Conservation (phyloP, 306 rosid genomes). For the Ochetophila trinervis region DNA sequence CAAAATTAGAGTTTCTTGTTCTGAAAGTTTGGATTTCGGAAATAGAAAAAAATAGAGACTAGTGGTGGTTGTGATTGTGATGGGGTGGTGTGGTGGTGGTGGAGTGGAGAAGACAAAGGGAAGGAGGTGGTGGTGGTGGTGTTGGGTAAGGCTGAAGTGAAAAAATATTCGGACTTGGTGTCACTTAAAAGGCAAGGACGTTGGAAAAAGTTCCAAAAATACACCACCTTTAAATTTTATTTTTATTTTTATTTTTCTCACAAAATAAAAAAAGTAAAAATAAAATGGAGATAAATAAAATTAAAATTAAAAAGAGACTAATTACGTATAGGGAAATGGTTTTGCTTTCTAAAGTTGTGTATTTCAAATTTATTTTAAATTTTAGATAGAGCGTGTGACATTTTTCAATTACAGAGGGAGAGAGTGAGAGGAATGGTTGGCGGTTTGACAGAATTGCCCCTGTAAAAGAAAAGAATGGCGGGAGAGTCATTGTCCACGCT, state of each 20-base stretch:
- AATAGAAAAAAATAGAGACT: neutral
- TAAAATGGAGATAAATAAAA: neutral
- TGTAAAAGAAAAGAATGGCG: slow-evolving; percentile 12
- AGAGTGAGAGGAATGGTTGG: neutral
- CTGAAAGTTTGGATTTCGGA: slow-evolving; percentile 10
- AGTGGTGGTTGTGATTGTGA: slow-evolving; percentile 30
- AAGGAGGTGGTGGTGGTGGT: slow-evolving; percentile 25
- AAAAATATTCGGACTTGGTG: slow-evolving; percentile 54
- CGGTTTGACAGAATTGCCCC: slow-evolving; percentile 38
- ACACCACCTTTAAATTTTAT: slow-evolving; percentile 13
- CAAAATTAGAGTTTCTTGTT: slow-evolving; percentile 10
- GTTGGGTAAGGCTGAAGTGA: slow-evolving; percentile 45
- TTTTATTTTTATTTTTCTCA: neutral
- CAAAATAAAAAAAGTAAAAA: neutral
- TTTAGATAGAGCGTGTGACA: no score
- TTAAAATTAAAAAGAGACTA: neutral
- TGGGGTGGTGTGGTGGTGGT: slow-evolving; percentile 43
- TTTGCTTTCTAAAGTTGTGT: neutral
- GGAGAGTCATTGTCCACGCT: slow-evolving; percentile 14
- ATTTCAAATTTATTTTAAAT: no score
- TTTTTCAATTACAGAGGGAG: neutral
- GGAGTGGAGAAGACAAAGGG: neutral
- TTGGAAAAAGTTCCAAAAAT: slow-evolving; percentile 43
- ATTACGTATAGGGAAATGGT: slow-evolving; percentile 10
- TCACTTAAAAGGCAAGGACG: slow-evolving; percentile 50